Conservation (phyloP, 2,329 filamentous ascomycete species). For the Penicillium sp. region DNA sequence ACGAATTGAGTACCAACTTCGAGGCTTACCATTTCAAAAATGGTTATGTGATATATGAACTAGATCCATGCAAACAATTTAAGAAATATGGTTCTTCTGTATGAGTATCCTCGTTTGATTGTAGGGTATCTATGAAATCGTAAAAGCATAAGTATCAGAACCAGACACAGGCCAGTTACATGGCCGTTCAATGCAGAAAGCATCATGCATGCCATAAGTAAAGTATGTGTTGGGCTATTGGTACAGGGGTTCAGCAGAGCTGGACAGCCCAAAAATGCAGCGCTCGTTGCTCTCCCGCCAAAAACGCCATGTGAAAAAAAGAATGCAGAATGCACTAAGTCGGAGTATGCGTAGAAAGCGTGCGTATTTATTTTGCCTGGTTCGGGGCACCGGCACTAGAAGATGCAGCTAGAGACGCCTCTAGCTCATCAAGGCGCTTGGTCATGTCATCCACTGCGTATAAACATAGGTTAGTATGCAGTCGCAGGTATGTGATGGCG, state of each 20-base stretch:
- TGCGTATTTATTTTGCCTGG: conserved; percentile 15
- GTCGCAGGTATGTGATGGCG: neutral
- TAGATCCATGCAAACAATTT: neutral
- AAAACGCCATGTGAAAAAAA: conserved; percentile 5
- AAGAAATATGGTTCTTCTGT: neutral
- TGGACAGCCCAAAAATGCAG: neutral
- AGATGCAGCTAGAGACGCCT: conserved; percentile 65
- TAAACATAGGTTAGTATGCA: neutral
- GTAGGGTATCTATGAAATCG: conserved; percentile 23
- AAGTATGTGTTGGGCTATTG: neutral
- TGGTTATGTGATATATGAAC: neutral
- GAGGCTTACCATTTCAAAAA: neutral
- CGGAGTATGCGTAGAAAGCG: neutral
- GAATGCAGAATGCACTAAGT: neutral
- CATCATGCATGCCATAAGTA: neutral
- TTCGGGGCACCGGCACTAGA: conserved; percentile 34
- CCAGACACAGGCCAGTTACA: neutral
- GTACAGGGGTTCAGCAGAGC: neutral
- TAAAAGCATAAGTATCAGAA: conserved; percentile 1
- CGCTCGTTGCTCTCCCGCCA: neutral
- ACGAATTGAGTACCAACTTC: conserved; percentile 2
- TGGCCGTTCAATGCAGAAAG: neutral
- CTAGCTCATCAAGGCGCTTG: conserved; percentile 76
- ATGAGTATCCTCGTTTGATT: conserved; percentile 1
- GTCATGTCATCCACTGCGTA: conserved; percentile 88